Conservation (phyloP, 352 stramenopile species). For the Thalassiosira sp. region DNA sequence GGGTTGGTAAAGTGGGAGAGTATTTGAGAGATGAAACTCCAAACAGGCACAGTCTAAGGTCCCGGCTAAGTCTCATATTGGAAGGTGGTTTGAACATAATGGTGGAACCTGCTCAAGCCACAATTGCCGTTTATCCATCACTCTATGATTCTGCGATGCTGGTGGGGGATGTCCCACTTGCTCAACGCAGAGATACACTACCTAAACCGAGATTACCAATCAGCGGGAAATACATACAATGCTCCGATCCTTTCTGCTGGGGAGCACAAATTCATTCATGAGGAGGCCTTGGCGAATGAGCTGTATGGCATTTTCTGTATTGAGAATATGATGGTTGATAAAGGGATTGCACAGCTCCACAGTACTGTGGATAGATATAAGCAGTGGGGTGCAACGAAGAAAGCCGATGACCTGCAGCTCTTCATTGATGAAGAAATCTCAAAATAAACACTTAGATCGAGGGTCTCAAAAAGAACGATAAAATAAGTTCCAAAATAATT, state of each 20-base stretch:
- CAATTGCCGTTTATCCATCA: not conserved
- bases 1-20: slow-evolving; percentile 23
- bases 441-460: no score
- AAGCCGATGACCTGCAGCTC: not conserved
- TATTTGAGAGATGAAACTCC: slow-evolving; percentile 15
- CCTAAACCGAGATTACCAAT: slow-evolving; percentile 15
- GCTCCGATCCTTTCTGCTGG: slow-evolving; percentile 23
- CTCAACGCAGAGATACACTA: slow-evolving; percentile 34
- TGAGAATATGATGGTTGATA: not conserved
- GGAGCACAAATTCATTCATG: slow-evolving; percentile 33
- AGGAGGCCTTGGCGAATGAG: not conserved
- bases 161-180: slow-evolving; percentile 15
- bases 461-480: no score
- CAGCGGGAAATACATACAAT: slow-evolving; percentile 24
- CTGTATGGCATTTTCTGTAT: not conserved
- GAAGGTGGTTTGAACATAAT: not conserved
- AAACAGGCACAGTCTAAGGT: slow-evolving; percentile 20
- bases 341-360: not conserved
- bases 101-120: slow-evolving; percentile 10
- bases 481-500: no score
- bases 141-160: slow-evolving; percentile 22
- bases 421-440: no score
- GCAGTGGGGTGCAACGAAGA: not conserved
- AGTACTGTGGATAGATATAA: not conserved
- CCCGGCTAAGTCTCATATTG: slow-evolving; percentile 2